Percentiles rank a stretch among this genome's conserved stretches.
phyloP scores from a whole-genome alignment of 495 filamentous ascomycete species.

The Tuber indicum region DNA sequence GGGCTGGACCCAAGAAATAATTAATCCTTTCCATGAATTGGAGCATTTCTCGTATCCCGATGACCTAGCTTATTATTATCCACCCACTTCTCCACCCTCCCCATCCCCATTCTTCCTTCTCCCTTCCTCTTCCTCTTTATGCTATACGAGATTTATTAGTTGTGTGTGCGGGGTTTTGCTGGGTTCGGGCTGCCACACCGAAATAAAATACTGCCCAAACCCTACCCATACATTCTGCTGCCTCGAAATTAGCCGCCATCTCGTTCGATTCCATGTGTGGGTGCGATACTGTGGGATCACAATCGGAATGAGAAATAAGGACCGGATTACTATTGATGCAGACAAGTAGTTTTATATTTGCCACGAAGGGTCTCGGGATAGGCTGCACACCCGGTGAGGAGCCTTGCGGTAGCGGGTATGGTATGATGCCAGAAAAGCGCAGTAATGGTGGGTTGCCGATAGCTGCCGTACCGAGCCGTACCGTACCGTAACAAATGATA shows the following conservation, averaged over 20 bases:
- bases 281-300: neutral
- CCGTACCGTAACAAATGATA: neutral
- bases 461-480: neutral
- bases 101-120: neutral
- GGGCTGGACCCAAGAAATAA: neutral
- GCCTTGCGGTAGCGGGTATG: neutral
- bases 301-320: neutral
- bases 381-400: neutral
- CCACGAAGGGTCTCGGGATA: neutral
- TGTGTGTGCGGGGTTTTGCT: slow-evolving; percentile 1
- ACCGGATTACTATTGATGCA: neutral
- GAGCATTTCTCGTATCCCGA: neutral
- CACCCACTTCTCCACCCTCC: neutral
- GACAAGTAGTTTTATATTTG: neutral
- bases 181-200: neutral
- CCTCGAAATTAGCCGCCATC: neutral
- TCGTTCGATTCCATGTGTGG: neutral
- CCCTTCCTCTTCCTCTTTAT: neutral
- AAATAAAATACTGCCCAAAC: neutral
- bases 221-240: neutral
- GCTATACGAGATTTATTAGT: neutral
- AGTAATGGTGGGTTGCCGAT: neutral
- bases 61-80: neutral
- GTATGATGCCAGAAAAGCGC: neutral
- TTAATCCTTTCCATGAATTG: neutral